Evolutionary conservation across 2,329 filamentous ascomycete species (phyloP), one percentile per base, ranked within the genome.

Genomic region (Sporothrix dimorphospora): DNA sequence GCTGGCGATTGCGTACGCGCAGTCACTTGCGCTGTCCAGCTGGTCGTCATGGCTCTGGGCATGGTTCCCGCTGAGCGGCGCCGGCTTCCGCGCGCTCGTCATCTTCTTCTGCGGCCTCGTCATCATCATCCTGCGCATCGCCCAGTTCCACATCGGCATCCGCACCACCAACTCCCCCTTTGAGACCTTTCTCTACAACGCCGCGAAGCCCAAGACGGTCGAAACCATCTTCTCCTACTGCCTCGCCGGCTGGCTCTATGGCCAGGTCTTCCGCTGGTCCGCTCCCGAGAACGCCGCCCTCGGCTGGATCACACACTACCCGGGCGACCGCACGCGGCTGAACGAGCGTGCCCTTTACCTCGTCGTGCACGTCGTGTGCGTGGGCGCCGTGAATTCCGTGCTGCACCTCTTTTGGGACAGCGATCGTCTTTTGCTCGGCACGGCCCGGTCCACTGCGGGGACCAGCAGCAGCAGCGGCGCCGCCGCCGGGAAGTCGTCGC

Each of bases 311-410:
- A 92, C 91, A 71, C 87, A 89, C 76, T 89, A 88, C 80, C 90
- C 84, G 74, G 90, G 87, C 75, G 93, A 96, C 79, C 88, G 94
- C 47, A 87, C 91, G 24, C 87, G 89, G 69, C 82, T 98, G 72
- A 98, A 98, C 79, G 95, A 98, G 83, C 89, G 92, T 75, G 91
- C 94, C 0, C 87, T 98, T 34, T 96, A 94, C 79, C 84, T 97
- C 68, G 90, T 92, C 45, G 88, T 87, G 73, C 90, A 92, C 77
- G 88, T 96, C 75, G 78, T 90, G 3, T 80, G 90, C 0, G 85
- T 96, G 57, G 93, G 92, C 4, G 72, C 92, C 11, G 81, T 86
- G n/a, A 92, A 97, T 80, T 89, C 91, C 1, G 77, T 86, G 12
- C 78, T 87, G 42, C 94, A 98, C 79, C 83, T 97, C 19, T 89